phyloP scores from a whole-genome alignment of 495 filamentous ascomycete genomes.

The Aspergillus sparsus region DNA sequence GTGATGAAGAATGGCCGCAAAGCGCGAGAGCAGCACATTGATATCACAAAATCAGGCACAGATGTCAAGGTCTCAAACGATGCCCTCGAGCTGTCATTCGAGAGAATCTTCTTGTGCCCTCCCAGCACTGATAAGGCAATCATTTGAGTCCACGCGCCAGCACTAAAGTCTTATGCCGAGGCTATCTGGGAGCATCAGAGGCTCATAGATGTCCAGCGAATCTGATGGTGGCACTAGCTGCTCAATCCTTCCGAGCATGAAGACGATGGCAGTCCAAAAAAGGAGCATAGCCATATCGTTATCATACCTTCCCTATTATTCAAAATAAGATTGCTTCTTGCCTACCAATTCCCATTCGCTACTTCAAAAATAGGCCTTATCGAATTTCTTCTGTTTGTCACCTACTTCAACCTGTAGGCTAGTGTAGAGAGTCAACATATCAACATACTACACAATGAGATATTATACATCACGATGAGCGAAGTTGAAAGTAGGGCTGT shows the following conservation, averaged over 20 bases:
- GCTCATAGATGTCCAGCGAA: constrained; percentile 5
- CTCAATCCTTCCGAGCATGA: neutral
- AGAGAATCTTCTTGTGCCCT: constrained; percentile 10
- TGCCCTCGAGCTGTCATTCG: constrained; percentile 12
- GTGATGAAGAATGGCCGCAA: constrained; percentile 7
- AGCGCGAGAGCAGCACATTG: constrained; percentile 3
- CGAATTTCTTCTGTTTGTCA: too few species aligned
- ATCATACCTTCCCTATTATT: too few species aligned
- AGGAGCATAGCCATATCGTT: too few species aligned
- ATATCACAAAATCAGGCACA: constrained; percentile 8
- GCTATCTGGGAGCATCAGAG: constrained; percentile 9
- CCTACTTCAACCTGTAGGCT: too few species aligned
- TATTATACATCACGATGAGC: too few species aligned
- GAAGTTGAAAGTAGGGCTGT: too few species aligned
- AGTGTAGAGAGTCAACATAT: too few species aligned
- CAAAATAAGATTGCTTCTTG: too few species aligned
- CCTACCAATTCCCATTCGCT: too few species aligned
- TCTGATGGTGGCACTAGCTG: constrained; percentile 1
- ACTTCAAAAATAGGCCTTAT: too few species aligned
- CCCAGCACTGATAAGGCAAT: constrained; percentile 3
- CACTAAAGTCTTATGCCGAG: constrained; percentile 6
- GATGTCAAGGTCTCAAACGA: constrained; percentile 2
- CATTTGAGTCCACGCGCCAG: constrained; percentile 10
- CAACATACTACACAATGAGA: too few species aligned
- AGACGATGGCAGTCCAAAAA: too few species aligned